Evolutionary conservation across 2,329 filamentous ascomycete species (phyloP), one percentile per base, ranked within the genome.

Genomic region (Aspergillus brunneoviolaceus): DNA sequence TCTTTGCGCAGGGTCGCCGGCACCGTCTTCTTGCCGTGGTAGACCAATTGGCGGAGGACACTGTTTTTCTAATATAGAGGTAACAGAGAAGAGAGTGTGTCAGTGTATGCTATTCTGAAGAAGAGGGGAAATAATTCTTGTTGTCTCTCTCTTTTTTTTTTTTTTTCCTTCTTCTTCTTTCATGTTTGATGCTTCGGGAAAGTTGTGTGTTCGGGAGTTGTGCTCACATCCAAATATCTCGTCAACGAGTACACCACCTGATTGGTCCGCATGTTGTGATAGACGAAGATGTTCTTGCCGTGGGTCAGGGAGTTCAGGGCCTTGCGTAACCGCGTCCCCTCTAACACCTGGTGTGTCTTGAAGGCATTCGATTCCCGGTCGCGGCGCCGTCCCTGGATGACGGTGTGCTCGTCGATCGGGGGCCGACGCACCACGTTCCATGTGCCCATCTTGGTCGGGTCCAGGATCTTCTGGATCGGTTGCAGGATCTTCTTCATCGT

Each of bases 161-260:
- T 19, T 19, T 19, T 19, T 19, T 19, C 19, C 19, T 19, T 19
- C 19, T 19, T 19, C 19, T 19, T 19, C 19, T 19, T 5, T 27
- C 21, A 21, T 21, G 27, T 27, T 27, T 27, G 27, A 27, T 27
- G 27, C 27, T 21, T 21, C 27, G 0, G 27, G 27, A 5, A 6
- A 6, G 27, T 21, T 23, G 23, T 23, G 23, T 4, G 23, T 23
- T 23, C 23, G 7, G 29, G 14, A 16, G 39, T 42, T n/a, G 39
- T 12, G 14, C 78, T 65, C 76, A 87, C 85, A 64, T 86, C 78
- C 50, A 88, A 71, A 55, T 80, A 77, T 55, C 82, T 80, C 47
- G 80, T 81, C 63, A 88, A 74, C 23, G 86, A 87, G 74, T 88
- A 88, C 57, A 88, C 76, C 64, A 88, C 82, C 74, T 88, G 86